phyloP scores from a whole-genome alignment of 2,329 filamentous ascomycete species.

The Mycocentrospora acerina region DNA sequence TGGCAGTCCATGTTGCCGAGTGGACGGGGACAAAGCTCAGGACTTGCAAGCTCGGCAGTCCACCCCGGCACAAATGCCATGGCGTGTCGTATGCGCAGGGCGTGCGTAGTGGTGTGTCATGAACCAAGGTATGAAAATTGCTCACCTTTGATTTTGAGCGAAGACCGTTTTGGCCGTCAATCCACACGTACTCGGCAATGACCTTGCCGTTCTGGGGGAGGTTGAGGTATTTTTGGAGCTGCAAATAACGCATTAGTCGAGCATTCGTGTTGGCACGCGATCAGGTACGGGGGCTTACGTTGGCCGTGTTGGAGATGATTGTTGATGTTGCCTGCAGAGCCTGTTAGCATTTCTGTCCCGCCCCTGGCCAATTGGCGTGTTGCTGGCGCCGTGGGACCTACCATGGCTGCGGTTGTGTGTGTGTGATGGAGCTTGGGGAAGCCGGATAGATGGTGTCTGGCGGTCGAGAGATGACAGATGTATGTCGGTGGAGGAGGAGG shows the following conservation, averaged over 20 bases:
- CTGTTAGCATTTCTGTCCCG: conserved; percentile 4
- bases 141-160: conserved; percentile 96
- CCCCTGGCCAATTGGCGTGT: conserved; percentile 5
- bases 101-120: too few species aligned
- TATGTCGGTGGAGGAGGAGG: neutral
- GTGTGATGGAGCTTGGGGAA: conserved; percentile 10
- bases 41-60: too few species aligned
- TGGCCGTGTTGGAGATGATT: conserved; percentile 51
- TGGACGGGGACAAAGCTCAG: too few species aligned
- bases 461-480: conserved; percentile 3
- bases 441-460: conserved; percentile 4
- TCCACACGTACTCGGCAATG: conserved; percentile 97
- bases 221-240: conserved; percentile 90
- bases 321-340: conserved; percentile 39
- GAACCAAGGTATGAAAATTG: too few species aligned
- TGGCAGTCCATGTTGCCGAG: too few species aligned
- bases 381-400: conserved; percentile 16
- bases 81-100: too few species aligned
- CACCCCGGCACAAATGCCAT: too few species aligned
- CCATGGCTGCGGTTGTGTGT: conserved; percentile 36
- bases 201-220: conserved; percentile 86
- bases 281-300: conserved; percentile 43
- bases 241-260: conserved; percentile 31
- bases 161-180: conserved; percentile 78
- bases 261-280: conserved; percentile 17